phyloP scores from a whole-genome alignment of 2,329 filamentous ascomycete species.

The Bipolaris oryzae region DNA sequence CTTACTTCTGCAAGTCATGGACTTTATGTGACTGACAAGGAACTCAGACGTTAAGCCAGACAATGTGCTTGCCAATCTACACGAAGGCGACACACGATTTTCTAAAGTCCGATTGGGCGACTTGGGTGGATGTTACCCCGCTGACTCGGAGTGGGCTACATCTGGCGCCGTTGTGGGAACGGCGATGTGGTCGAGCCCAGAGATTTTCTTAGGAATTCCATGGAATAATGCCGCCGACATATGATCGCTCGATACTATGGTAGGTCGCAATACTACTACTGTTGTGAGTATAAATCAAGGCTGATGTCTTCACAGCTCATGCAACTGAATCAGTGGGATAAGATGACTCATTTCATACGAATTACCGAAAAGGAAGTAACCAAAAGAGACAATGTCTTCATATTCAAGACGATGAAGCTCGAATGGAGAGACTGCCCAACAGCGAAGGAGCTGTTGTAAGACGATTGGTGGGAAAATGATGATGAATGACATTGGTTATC shows the following conservation, averaged over 20 bases:
- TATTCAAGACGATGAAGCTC: conserved; percentile 54
- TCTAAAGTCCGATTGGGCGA: conserved; percentile 45
- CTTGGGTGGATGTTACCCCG: conserved; percentile 36
- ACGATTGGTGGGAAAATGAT: conserved; percentile 45
- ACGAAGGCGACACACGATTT: conserved; percentile 38
- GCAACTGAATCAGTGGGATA: conserved; percentile 18
- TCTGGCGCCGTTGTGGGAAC: conserved; percentile 43
- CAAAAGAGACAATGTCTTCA: conserved; percentile 36
- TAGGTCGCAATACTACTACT: conserved; percentile 23
- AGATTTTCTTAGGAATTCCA: conserved; percentile 33
- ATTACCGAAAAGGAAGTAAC: conserved; percentile 20
- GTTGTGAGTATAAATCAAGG: conserved; percentile 3
- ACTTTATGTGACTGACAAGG: conserved; percentile 3
- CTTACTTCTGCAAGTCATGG: background rate
- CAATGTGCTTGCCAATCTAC: conserved; percentile 48
- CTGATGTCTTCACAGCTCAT: conserved; percentile 27
- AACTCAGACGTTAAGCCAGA: conserved; percentile 43
- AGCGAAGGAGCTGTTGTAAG: conserved; percentile 47
- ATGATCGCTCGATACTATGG: conserved; percentile 50
- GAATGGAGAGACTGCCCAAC: conserved; percentile 52
- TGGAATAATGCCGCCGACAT: conserved; percentile 51
- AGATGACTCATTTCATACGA: conserved; percentile 20
- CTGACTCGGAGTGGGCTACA: conserved; percentile 27
- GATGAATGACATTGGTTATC: background rate
- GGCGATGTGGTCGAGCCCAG: conserved; percentile 48